Base-by-base conservation (phyloP, 768 basidiomycete genomes). In the Tephrocybe sp. region DNA sequence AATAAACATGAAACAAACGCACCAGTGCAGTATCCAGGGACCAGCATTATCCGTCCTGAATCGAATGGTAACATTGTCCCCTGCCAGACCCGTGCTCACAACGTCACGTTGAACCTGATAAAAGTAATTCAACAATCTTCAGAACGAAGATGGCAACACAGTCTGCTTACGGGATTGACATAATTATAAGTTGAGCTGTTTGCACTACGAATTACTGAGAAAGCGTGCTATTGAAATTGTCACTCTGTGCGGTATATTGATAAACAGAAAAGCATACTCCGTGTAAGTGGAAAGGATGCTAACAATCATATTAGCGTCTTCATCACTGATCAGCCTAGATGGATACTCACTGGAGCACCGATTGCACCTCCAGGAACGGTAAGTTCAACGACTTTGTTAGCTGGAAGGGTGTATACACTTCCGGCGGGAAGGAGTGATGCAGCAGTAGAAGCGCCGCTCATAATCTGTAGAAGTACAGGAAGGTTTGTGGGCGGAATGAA, bases 21-120 rank as follows among this genome's bases (percentile, higher is more conserved):
- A 68, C 70, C 70, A 75, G 40, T 76, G 77, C 48, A 78, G 60
- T 51, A 79, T 68, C 77, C 81, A 85, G 5, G 80, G 79, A 3
- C 86, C 87, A 2, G 85, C 65, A 64, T 88, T 88, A 59, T 89
- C 79, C 0, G 86, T 85, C 23, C 65, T 65, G 69, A 85, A 88
- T 5, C 80, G 68, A 51, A 83, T 71, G 2, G 73, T 72, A 16
- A 73, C 69, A 45, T 69, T 69, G 52, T 68, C 68, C 3, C 64
- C 68, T 1, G 51, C 53, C 11, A 52, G 48, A 8, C 72, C 74
- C n/a, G 61, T 62, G 49, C 54, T 67, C 36, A 71, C 68, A 0
- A 68, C 68, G 49, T 72, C 69, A 14, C 70, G 59, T 7, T 59
- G 56, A 19, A 68, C 56, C 53, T 42, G 26, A 26, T 26, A 26